phyloP scores from a whole-genome alignment of 805 yeast genomes.

The Wickerhamomyces chambardii region DNA sequence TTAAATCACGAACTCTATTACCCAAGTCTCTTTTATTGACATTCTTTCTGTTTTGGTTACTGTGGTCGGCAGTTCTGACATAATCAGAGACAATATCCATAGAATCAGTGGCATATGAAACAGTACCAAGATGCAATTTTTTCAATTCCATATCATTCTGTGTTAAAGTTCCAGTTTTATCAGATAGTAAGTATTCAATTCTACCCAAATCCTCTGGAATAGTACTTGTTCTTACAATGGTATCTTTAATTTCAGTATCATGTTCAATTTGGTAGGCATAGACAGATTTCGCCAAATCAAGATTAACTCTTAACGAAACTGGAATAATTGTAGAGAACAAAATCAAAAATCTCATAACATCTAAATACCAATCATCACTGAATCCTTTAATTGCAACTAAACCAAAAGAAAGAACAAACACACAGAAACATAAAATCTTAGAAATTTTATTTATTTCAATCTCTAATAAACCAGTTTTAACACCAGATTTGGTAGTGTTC shows the following conservation, averaged over 20 bases:
- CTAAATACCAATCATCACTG: constrained; percentile 74
- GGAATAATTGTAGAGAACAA: constrained; percentile 94
- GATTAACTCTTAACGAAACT: constrained; percentile 86
- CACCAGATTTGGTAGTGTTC: constrained; percentile 84
- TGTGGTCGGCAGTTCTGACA: constrained; percentile 29
- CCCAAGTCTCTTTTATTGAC: constrained; percentile 59
- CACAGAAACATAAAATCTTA: constrained; percentile 81
- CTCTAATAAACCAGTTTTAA: constrained; percentile 84
- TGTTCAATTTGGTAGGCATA: constrained; percentile 94
- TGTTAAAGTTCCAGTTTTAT: constrained; percentile 95
- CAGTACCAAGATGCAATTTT: constrained; percentile 86
- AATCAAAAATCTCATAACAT: constrained; percentile 83
- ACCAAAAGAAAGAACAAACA: constrained; percentile 64
- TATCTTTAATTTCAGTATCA: constrained; percentile 70
- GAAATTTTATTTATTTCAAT: constrained; percentile 84
- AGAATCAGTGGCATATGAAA: constrained; percentile 86
- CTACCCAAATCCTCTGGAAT: constrained; percentile 98
- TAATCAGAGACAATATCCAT: constrained; percentile 80
- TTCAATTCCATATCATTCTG: constrained; percentile 97
- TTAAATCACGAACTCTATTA: constrained; percentile 68
- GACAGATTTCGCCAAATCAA: constrained; percentile 92
- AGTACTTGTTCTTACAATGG: constrained; percentile 93
- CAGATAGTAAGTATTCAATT: constrained; percentile 84
- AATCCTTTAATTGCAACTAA: constrained; percentile 81
- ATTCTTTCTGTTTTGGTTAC: constrained; percentile 14